Base-by-base conservation (phyloP, 495 filamentous ascomycete species). In the Penicillium bovifimosum region DNA sequence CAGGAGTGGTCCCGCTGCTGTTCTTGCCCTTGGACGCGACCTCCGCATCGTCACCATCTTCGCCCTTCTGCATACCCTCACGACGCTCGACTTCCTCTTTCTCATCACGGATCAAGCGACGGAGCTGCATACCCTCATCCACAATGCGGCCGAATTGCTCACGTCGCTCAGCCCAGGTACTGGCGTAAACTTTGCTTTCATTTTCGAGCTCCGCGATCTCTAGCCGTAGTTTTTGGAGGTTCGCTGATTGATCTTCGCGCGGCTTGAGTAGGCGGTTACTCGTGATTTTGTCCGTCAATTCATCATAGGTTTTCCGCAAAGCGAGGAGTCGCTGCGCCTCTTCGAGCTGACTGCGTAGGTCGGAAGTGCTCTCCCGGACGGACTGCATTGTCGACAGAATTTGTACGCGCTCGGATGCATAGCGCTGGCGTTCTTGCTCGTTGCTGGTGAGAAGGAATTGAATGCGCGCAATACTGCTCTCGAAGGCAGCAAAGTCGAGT, bases 131-230 rank as follows among this genome's bases (percentile, higher is more conserved):
- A 5, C 90, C 87, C 74, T 97, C 91, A 34, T 91, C 90, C 52
- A 96, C 87, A 63, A 98, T 93, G 56, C 82, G 77, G 10, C 85
- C 87, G 69, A 97, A 98, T 70, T 96, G 90, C 60, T 87, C 86
- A 35, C 90, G 71, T 31, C 95, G 77, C 65, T 95, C 90, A 14
- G 79, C 72, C 92, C 92, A 97, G 4, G 90, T 95, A 43, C 75
- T 76, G 9, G 83, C 85, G 68, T 93, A 96, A 32, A 86, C 83
- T 67, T 80, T 77, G 64, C 88, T 88, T 71, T 97, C 90, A 39
- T 81, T 79, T 70, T 93, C 83, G 59, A 98, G 69, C 56, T 96
- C 92, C 1, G 79, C 78, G 65, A 96, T 96, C 74, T 98, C 93
- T 41, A 84, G 82, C 53, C 88, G 80, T 31, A 97, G 73, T 65